Conservation (phyloP, 2,329 filamentous ascomycete genomes). For the Phaeophleospora eucalypticola region DNA sequence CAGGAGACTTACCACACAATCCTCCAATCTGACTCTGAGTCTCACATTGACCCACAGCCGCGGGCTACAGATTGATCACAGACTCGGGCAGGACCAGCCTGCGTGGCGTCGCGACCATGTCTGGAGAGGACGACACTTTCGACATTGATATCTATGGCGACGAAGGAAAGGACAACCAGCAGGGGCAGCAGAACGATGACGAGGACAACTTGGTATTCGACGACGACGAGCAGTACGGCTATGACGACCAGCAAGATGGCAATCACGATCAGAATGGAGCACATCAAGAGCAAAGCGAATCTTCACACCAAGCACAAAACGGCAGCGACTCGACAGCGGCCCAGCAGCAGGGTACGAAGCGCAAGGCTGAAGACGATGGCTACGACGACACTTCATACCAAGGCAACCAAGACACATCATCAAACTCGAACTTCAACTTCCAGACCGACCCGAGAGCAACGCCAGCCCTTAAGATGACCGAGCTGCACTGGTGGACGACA, state of each 20-base stretch:
- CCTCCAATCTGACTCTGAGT: not conserved
- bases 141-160: slow-evolving; percentile 69
- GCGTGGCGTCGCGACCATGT: slow-evolving; percentile 27
- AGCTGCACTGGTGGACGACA: slow-evolving; percentile 93
- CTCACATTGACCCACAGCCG: slow-evolving; percentile 5
- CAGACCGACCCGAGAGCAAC: slow-evolving; percentile 58
- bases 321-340: slow-evolving; percentile 46
- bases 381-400: slow-evolving; percentile 15
- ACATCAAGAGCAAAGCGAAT: slow-evolving; percentile 21
- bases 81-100: slow-evolving; percentile 6
- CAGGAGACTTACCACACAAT: slow-evolving; percentile 7
- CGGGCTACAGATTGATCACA: not conserved
- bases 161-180: slow-evolving; percentile 38
- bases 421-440: slow-evolving; percentile 35
- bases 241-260: slow-evolving; percentile 10
- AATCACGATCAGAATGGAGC: slow-evolving; percentile 2
- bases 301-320: slow-evolving; percentile 11
- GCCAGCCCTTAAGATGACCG: slow-evolving; percentile 76
- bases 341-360: slow-evolving; percentile 56
- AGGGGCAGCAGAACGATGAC: slow-evolving; percentile 25
- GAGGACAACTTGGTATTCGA: slow-evolving; percentile 24
- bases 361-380: slow-evolving; percentile 57
- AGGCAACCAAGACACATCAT: slow-evolving; percentile 7
- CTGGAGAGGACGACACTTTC: slow-evolving; percentile 63
- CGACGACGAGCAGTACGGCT: slow-evolving; percentile 12